Evolutionary conservation across 2,329 filamentous ascomycete genomes (phyloP).

Genomic region (Geosmithia morbida): DNA sequence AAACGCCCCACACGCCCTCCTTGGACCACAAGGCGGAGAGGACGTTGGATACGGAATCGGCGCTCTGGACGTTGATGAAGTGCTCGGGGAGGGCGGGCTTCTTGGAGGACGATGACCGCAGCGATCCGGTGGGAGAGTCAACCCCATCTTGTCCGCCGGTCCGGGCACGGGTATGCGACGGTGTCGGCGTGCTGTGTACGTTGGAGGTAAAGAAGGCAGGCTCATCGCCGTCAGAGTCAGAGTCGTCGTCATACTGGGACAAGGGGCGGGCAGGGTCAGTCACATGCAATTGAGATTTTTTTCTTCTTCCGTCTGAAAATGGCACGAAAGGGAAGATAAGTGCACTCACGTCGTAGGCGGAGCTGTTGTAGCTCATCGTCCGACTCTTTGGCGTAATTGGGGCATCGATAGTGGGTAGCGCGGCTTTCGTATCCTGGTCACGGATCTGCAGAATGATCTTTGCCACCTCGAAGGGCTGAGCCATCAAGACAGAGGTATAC

Average conservation of each 20-base stretch:
- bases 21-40: constrained; percentile 79
- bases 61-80: constrained; percentile 55
- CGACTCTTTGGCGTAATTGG: constrained; percentile 12
- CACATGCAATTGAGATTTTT: background rate
- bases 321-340: background rate
- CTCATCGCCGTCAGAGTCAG: constrained; percentile 61
- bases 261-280: background rate
- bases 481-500: constrained; percentile 76
- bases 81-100: constrained; percentile 27
- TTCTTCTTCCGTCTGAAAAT: background rate
- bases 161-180: constrained; percentile 17
- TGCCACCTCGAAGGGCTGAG: constrained; percentile 93
- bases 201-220: constrained; percentile 71
- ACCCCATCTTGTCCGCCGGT: constrained; percentile 13
- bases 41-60: constrained; percentile 75
- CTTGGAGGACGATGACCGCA: constrained; percentile 6
- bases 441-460: constrained; percentile 82
- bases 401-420: constrained; percentile 9
- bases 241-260: constrained; percentile 28
- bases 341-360: constrained; percentile 18
- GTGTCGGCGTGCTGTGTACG: constrained; percentile 38
- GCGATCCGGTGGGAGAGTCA: constrained; percentile 13
- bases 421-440: constrained; percentile 34
- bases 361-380: constrained; percentile 15
- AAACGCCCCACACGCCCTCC: constrained; percentile 82